Base-by-base conservation (phyloP, 257 asterid species). In the Solanum arcanum region DNA sequence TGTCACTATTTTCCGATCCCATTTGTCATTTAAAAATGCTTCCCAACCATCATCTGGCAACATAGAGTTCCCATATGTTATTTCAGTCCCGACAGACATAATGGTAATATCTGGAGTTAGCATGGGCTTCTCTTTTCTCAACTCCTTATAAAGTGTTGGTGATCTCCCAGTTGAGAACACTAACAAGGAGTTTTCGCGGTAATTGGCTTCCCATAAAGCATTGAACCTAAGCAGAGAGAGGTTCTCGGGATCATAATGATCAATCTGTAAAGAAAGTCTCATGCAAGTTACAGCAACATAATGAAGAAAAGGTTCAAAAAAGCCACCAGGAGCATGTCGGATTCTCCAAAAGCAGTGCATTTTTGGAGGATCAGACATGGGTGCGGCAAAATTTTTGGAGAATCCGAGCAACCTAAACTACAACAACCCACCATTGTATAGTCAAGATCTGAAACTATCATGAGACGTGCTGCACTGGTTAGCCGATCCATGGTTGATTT, bases 121-220 rank as follows among this genome's bases (percentile, higher is more conserved):
- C 98, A 97, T 90, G 70, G 99, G 99, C 94, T 95, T 97, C 91
- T 97, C 96, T 92, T 95, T 97, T 92, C 98, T 93, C 87, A 96
- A 88, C 91, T 97, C 95, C 88, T 93, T 93, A 94, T 97, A 97
- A 39, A 95, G 89, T 12, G 97, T 95, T 21, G 96, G 98, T 56
- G 99, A 97, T 91, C 99, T 95, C 91, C 99, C 99, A 86, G 98
- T 97, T 59, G 99, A 97, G 94, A 95, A 97, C 66, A 97, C 98
- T 69, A 97, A 91, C 96, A 97, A 89, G 49, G 99, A 97, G 92
- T 92, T 91, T 66, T 89, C 87, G 15, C 98, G 96, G 85, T 96
- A 97, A 86, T 93, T 91, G 44, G 99, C 92, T 88, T 97, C 99
- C 99, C 99, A 97, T 90, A 97, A 83, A 69, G 98, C 99, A 93